Conservation (phyloP, 331 rosid genomes). For the Ulmus americana region DNA sequence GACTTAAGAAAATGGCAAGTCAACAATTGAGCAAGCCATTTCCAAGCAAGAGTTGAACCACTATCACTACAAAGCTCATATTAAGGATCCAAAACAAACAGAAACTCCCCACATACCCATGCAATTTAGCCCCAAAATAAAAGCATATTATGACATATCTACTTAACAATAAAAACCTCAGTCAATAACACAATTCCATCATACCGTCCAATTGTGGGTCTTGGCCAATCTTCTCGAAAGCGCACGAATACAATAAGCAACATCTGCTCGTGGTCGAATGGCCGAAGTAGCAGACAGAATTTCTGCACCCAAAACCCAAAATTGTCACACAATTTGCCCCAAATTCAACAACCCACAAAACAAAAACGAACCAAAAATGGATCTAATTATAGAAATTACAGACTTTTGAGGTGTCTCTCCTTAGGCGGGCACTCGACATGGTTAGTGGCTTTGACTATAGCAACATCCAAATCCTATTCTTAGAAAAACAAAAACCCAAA, state of each 20-base stretch:
- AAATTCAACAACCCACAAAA: conserved; percentile 18
- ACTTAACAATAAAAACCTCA: background rate
- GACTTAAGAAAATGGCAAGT: background rate
- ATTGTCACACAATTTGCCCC: background rate
- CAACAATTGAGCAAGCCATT: background rate
- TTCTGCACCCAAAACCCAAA: conserved; percentile 36
- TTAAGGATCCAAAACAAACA: conserved; percentile 1
- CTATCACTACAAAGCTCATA: background rate
- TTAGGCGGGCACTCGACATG: conserved; percentile 98
- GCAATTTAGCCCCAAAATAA: too few relatives aligned
- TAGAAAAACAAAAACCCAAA: conserved; percentile 10
- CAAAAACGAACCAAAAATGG: conserved; percentile 24
- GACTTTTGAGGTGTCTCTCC: conserved; percentile 89
- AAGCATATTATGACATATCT: conserved; percentile 1
- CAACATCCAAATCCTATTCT: conserved; percentile 97
- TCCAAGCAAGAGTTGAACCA: conserved; percentile 8
- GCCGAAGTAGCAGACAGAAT: conserved; percentile 75
- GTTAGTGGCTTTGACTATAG: conserved; percentile 94
- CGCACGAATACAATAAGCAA: conserved; percentile 80
- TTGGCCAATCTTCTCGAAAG: conserved; percentile 69
- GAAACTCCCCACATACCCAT: background rate
- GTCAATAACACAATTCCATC: background rate
- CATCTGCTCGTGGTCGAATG: conserved; percentile 80
- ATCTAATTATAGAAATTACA: conserved; percentile 38
- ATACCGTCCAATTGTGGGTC: conserved; percentile 92